Percentiles rank a stretch among this genome's conserved stretches.
phyloP scores from a whole-genome alignment of 352 stramenopile genomes.

The Globisporangium spiculum region DNA sequence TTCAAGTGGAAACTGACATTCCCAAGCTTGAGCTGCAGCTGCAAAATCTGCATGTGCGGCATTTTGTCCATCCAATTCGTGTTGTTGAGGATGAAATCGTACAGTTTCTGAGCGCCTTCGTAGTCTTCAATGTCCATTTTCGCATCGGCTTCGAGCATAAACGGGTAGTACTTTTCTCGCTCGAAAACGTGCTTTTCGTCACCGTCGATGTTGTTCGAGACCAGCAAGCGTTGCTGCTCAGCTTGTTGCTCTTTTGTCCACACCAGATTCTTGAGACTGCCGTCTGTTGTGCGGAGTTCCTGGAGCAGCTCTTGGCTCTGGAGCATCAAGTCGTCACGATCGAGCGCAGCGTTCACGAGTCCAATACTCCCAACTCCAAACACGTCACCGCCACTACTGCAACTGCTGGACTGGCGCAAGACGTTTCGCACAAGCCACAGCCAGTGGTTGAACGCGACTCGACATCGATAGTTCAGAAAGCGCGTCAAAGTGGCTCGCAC shows the following conservation, averaged over 20 bases:
- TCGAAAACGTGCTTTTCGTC: constrained; percentile 9
- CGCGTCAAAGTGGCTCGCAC: constrained; percentile 30
- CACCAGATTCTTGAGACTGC: constrained; percentile 29
- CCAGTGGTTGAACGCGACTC: constrained; percentile 29
- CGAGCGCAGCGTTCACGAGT: constrained; percentile 45
- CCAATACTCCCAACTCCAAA: constrained; percentile 44
- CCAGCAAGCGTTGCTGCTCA: constrained; percentile 2
- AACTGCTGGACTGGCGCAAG: background rate
- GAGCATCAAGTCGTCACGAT: constrained; percentile 43
- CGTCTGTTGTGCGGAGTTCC: constrained; percentile 39
- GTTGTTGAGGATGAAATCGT: constrained; percentile 39
- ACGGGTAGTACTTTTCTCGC: constrained; percentile 40
- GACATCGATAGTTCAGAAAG: constrained; percentile 27
- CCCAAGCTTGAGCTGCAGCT: constrained; percentile 41
- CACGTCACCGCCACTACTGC: background rate
- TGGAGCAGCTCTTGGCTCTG: constrained; percentile 44
- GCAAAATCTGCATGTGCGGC: constrained; percentile 20
- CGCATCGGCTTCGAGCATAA: constrained; percentile 54
- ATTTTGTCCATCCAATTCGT: constrained; percentile 42
- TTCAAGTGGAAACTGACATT: constrained; percentile 31
- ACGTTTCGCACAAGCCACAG: constrained; percentile 13
- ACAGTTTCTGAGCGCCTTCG: constrained; percentile 37
- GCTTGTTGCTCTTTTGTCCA: constrained; percentile 45
- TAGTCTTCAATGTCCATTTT: constrained; percentile 58
- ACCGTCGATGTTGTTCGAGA: background rate